Base-by-base conservation (phyloP, 208 protist genomes). In the Crithidia thermophila region DNA sequence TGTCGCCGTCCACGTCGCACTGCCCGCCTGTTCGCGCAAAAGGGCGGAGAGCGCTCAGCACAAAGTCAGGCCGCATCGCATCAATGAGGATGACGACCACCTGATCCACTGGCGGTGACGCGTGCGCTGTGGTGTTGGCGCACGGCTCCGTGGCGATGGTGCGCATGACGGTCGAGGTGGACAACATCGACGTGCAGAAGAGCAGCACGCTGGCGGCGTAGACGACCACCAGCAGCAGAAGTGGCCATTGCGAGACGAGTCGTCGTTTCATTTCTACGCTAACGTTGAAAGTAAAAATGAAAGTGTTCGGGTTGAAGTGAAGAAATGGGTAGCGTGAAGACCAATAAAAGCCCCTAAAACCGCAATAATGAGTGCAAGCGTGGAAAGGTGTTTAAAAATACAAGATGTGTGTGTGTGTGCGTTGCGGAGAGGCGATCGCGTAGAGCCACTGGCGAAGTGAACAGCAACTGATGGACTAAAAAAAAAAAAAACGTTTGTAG, bases 11-110 rank as follows among this genome's bases (percentile, higher is more conserved):
- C 36, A 47, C 61, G n/a, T 53, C 42, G 62, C 87, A 93, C 25
- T 67, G 63, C 9, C 75, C 79, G 3, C 72, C 82, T 40, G 69
- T 58, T 18, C 69, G 61, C 4, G 77, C 76, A 28, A 83, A 80
- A 25, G 58, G 59, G 2, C 73, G 57, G 47, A 91, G 64, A 3
- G 23, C 5, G 1, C 72, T 53, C 0, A 91, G 77, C 20, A 76
- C 78, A 72, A 91, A 91, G 69, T 94, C 88, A 9, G 88, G 84
- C 13, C 85, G 69, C 70, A 94, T 52, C 4, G 88, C 88, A 33
- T 94, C 88, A 30, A 91, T 74, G 4, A 94, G 39, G 34, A 94
- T 34, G 3, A 94, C 30, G 21, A 94, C 77, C 10, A 94, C 81
- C 63, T 94, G 88, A 57, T 90, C 88, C 28, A 91, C 85, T 4